Percentiles rank a stretch among this genome's conserved stretches.
Conservation (phyloP, 352 stramenopile genomes). For the Pythium rishiriense region DNA sequence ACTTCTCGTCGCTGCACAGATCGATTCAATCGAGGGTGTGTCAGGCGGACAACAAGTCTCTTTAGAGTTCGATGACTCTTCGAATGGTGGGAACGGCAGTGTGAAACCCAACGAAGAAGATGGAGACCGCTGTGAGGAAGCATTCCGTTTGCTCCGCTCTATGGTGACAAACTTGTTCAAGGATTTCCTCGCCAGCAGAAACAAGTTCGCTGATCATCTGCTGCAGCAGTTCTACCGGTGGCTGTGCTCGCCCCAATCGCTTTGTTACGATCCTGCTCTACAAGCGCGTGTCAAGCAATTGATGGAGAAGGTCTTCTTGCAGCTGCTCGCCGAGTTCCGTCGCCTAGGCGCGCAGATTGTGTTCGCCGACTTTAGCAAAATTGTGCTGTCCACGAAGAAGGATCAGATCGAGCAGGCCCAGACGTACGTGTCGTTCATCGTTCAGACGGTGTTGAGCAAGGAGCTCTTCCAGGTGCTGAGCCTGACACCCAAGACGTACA, state of each 20-base stretch:
- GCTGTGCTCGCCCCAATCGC: slow-evolving; percentile 87
- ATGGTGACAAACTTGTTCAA: slow-evolving; percentile 94
- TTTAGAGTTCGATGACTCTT: slow-evolving; percentile 57
- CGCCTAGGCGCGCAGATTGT: slow-evolving; percentile 95
- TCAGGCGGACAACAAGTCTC: slow-evolving; percentile 48
- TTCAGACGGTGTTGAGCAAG: slow-evolving; percentile 89
- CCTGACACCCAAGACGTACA: slow-evolving; percentile 80
- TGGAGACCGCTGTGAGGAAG: slow-evolving; percentile 86
- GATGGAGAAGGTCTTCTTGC: slow-evolving; percentile 94
- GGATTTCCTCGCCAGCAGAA: slow-evolving; percentile 90
- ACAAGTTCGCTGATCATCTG: slow-evolving; percentile 93
- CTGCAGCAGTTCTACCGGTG: slow-evolving; percentile 97
- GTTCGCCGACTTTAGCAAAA: slow-evolving; percentile 81
- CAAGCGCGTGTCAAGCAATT: slow-evolving; percentile 93
- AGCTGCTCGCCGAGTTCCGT: slow-evolving; percentile 94
- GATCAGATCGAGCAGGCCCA: slow-evolving; percentile 81
- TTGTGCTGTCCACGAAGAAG: slow-evolving; percentile 73
- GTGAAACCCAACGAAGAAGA: slow-evolving; percentile 25
- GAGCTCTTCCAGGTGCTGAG: slow-evolving; percentile 84
- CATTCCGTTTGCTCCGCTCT: slow-evolving; percentile 90
- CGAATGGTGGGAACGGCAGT: not conserved
- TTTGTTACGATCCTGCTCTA: slow-evolving; percentile 95
- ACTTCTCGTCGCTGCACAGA: slow-evolving; percentile 68
- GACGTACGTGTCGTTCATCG: slow-evolving; percentile 95
- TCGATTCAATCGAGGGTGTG: slow-evolving; percentile 73